Conservation (phyloP, 139 green algal species). For the Coelastrella sp. region DNA sequence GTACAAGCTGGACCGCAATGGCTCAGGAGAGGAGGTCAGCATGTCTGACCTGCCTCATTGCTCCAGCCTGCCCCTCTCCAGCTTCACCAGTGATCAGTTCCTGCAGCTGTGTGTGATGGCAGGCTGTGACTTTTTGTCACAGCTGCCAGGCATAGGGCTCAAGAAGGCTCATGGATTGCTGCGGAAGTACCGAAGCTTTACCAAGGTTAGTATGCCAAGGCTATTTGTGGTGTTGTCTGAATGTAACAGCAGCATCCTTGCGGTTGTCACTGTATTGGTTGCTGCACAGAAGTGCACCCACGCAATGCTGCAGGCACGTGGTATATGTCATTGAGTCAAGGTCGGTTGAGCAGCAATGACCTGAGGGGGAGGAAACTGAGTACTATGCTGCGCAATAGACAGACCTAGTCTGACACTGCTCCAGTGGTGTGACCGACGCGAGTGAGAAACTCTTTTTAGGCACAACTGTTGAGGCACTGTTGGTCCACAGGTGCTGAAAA, state of each 20-base stretch:
- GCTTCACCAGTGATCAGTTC: slow-evolving; percentile 91
- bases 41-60: slow-evolving; percentile 68
- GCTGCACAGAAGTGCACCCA: too few species aligned
- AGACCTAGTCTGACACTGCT: too few species aligned
- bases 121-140: slow-evolving; percentile 96
- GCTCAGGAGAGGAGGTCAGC: slow-evolving; percentile 81
- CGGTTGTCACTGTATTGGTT: too few species aligned
- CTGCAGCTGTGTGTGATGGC: slow-evolving; percentile 95
- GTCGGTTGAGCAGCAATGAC: too few species aligned
- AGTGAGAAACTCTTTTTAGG: too few species aligned
- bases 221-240: neutral
- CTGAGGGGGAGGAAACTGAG: too few species aligned
- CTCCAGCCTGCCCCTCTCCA: slow-evolving; percentile 52
- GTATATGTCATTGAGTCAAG: too few species aligned
- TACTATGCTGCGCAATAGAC: too few species aligned
- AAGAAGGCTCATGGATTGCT: slow-evolving; percentile 92
- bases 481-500: slow-evolving; percentile 69
- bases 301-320: too few species aligned
- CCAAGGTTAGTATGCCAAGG: slow-evolving; percentile 64
- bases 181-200: slow-evolving; percentile 70
- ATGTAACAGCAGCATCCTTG: too few species aligned
- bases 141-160: slow-evolving; percentile 86
- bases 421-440: too few species aligned
- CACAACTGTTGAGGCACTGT: too few species aligned
- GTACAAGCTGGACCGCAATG: slow-evolving; percentile 95